These are phyloP conservation scores for Picea sitchensis DNA, from an alignment of 75 land plant genomes.

Conservation along the genomic window DNA sequence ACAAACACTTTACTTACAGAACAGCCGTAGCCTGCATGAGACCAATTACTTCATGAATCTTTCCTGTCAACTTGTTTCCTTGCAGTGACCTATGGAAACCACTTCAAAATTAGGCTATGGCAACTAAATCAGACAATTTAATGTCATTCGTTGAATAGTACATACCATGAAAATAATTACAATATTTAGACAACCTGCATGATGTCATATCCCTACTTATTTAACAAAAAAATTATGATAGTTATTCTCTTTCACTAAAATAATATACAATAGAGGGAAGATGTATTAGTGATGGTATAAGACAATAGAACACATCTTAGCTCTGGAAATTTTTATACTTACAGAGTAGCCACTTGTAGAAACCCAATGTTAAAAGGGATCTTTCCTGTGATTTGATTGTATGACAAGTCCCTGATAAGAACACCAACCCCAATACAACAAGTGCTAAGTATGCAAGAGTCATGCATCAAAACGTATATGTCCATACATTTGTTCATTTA, in stretches of 20 bases:
- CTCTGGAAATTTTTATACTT: conserved; percentile 18
- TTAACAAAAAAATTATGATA: no score
- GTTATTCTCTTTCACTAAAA: neutral
- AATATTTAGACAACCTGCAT: neutral
- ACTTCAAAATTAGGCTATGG: neutral
- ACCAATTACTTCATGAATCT: conserved; percentile 90
- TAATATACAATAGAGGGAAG: no score
- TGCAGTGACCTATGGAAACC: conserved; percentile 58
- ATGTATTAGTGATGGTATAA: neutral
- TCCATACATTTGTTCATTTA: neutral
- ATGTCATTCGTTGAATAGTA: no score
- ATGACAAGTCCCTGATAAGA: conserved; percentile 69
- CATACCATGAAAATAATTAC: no score
- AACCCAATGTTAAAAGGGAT: conserved; percentile 97
- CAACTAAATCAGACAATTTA: neutral
- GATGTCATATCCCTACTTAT: neutral
- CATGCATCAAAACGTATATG: neutral
- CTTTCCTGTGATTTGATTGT: conserved; percentile 72
- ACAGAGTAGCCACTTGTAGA: conserved; percentile 87
- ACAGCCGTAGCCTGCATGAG: conserved; percentile 97
- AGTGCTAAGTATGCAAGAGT: neutral
- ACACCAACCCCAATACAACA: neutral
- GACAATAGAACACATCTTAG: neutral
- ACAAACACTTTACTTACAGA: conserved; percentile 52
- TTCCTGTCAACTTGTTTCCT: conserved; percentile 70